Percentiles rank a stretch among this genome's conserved stretches.
phyloP scores from a whole-genome alignment of 2,329 filamentous ascomycete genomes.

The Pseudogymnoascus sp. region DNA sequence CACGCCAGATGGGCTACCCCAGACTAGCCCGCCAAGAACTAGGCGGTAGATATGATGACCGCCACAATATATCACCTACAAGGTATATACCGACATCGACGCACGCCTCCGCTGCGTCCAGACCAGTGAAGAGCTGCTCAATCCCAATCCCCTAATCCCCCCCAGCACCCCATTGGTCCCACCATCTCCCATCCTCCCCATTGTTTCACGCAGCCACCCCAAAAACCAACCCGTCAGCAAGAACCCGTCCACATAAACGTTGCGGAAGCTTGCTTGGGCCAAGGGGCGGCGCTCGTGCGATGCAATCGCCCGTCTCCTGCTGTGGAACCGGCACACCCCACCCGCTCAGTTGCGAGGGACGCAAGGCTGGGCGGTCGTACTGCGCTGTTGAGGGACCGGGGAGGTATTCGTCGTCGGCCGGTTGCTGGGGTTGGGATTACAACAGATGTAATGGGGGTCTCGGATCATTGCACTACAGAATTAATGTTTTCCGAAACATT shows the following conservation, averaged over 20 bases:
- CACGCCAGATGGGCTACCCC: background rate
- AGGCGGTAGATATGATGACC: background rate
- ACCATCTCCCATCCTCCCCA: background rate
- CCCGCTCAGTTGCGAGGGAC: background rate
- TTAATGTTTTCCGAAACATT: background rate
- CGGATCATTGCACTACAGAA: background rate
- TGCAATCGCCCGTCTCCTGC: background rate
- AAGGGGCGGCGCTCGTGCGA: background rate
- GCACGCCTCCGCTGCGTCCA: background rate
- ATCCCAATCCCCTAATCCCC: background rate
- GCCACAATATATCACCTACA: background rate
- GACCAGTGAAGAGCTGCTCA: background rate
- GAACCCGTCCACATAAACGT: background rate
- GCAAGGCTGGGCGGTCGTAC: background rate
- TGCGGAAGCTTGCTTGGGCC: background rate
- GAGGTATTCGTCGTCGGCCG: background rate
- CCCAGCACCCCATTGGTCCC: background rate
- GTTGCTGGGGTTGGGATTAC: background rate
- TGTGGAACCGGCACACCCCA: background rate
- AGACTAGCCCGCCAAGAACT: background rate
- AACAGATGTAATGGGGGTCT: background rate
- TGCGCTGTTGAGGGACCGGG: background rate
- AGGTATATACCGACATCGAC: background rate
- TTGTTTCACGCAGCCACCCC: background rate
- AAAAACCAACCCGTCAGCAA: background rate